A percentile compares a stretch with the other conserved stretches of the same genome.
These are phyloP conservation scores for Candida nanaspora DNA, from an alignment of 805 yeast species.

Conservation along the genomic window DNA sequence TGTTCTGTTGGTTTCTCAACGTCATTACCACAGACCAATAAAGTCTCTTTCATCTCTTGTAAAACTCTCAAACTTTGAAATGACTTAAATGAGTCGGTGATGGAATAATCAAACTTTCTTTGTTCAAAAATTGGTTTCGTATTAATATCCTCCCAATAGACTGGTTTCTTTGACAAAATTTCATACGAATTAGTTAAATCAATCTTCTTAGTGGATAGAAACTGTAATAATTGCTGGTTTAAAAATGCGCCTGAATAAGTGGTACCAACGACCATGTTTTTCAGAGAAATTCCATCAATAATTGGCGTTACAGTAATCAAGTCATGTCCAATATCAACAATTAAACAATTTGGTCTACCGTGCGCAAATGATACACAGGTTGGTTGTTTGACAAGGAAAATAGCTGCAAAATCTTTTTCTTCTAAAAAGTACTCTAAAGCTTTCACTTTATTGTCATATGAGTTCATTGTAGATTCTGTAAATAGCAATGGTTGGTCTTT, in stretches of 20 bases:
- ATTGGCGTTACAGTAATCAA: constrained; percentile 72
- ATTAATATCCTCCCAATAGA: constrained; percentile 16
- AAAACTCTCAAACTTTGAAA: constrained; percentile 49
- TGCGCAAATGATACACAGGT: constrained; percentile 83
- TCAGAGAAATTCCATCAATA: constrained; percentile 70
- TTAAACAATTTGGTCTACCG: constrained; percentile 80
- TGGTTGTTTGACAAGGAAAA: constrained; percentile 76
- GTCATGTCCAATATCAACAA: constrained; percentile 83
- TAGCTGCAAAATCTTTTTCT: constrained; percentile 65
- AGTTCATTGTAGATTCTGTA: constrained; percentile 87
- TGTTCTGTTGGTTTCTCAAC: constrained; percentile 13
- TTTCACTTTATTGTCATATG: constrained; percentile 55
- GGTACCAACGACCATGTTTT: constrained; percentile 64
- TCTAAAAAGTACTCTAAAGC: constrained; percentile 71
- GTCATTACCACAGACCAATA: constrained; percentile 35
- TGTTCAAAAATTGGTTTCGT: constrained; percentile 19
- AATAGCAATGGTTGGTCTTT: constrained; percentile 68
- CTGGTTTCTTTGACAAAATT: constrained; percentile 37
- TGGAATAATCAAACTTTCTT: constrained; percentile 26
- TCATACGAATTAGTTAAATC: constrained; percentile 32
- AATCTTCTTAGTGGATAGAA: constrained; percentile 27
- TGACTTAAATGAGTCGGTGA: constrained; percentile 44
- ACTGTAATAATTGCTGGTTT: constrained; percentile 42
- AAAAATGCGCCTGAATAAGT: constrained; percentile 67
- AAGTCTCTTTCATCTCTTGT: constrained; percentile 71